Base-by-base conservation (phyloP, 805 yeast genomes). In the Tetrapisispora taiwanensis region DNA sequence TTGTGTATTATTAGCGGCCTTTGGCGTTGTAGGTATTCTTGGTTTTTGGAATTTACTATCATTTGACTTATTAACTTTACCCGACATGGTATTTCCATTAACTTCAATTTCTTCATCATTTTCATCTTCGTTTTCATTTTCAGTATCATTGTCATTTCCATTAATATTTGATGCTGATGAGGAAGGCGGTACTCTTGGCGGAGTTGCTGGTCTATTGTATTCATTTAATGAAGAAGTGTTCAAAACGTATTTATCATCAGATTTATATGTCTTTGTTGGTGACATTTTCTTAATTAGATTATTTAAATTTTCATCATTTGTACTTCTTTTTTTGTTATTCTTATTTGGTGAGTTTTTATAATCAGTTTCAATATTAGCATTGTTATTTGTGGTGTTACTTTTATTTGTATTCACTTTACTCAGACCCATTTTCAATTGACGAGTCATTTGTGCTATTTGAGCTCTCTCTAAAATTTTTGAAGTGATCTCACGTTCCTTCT, bases 391-490 rank as follows among this genome's bases (percentile, higher is more conserved):
- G 9, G 7, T 9, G 5, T 7, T 9, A 27, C 9, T 28, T 28
- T 49, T 52, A 10, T 53, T 48, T 5, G 55, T 52, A 4, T 60
- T 52, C 1, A 60, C 63, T 48, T 55, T 58, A 30, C 62, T 51
- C 20, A 62, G 46, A 7, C 61, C 63, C 41, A 62, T 39, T 49
- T 59, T 61, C 48, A 62, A 52, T 41, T 60, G 60, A 17, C 67
- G 52, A 13, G 64, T 54, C 65, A 61, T 59, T 47, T 60, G 65
- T 14, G 67, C 67, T 44, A 62, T 46, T 44, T 61, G 60, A 35
- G 67, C 67, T 43, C 67, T 45, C 42, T 62, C 56, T 26, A 62
- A 50, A 18, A 62, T 62, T 46, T 53, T 59, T 10, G 52, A 48
- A 9, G 65, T 58, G 24, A 62, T 44, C 46, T 62, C 63, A 41